Evolutionary conservation across 2,329 filamentous ascomycete species (phyloP), one percentile per base, ranked within the genome.

Genomic region (Hypoxylon sp.): DNA sequence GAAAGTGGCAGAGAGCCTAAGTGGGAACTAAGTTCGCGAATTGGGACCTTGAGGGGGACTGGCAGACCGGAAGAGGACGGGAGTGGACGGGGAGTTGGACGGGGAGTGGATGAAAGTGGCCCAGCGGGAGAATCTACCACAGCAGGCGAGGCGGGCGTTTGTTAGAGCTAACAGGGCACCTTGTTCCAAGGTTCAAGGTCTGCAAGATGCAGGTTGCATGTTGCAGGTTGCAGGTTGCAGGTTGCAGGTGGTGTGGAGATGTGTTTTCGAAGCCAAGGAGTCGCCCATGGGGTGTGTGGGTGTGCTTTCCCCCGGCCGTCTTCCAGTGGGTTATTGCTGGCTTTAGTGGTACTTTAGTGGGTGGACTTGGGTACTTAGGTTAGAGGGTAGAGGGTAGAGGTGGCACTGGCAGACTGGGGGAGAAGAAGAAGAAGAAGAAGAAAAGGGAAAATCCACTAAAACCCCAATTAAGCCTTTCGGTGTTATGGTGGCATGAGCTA

Each of bases 401-500:
- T 63, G 64, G 64, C 64, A 63, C 64, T 60, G 62, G 54, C 15
- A 15, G 47, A 63, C 64, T 60, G 62, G 54, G 26, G 24, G 47
- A 34, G n/a, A 7, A 20, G 2, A n/a, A 22, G 6, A 15, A 37
- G 11, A 26, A 28, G 10, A 6, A 34, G 28, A 28, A 6, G 26
- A 22, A 24, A 48, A 26, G 26, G 59, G 59, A 55, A 64, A 59
- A 56, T 60, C 58, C 62, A 68, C 65, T 68, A 68, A 63, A 65
- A 55, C 24, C 44, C 32, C 37, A 24, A 28, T 28, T 28, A 26
- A 47, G n/a, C 22, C 43, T 34, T 47, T 68, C 65, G 65, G 62
- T 65, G 62, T 63, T 68, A 65, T 62, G 62, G 65, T 65, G 63
- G 63, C 52, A 59, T 68, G 65, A 66, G 65, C 62, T 68, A 68